Conservation (phyloP, 441 rosid genomes). For the Bruguiera hainesii region DNA sequence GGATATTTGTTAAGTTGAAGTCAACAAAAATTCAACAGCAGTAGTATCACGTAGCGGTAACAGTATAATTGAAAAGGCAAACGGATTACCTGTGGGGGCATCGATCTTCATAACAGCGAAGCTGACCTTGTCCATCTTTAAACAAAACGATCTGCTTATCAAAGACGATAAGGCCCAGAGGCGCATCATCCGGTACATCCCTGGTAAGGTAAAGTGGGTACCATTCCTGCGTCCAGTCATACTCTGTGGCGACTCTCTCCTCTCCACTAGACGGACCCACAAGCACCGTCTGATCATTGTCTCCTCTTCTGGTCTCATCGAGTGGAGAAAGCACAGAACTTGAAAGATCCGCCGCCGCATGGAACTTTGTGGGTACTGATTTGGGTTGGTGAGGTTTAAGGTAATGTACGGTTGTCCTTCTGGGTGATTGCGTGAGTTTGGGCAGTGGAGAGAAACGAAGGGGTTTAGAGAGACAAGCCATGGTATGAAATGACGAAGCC, state of each 20-base stretch:
- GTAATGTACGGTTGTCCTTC: too few relatives aligned
- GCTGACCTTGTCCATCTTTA: conserved; percentile 64
- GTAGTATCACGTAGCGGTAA: too few relatives aligned
- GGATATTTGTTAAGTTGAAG: too few relatives aligned
- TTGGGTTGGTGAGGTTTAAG: neutral
- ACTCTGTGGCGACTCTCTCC: conserved; percentile 47
- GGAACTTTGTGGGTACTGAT: conserved; percentile 17
- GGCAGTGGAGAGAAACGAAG: conserved; percentile 10
- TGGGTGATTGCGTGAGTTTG: conserved; percentile 2
- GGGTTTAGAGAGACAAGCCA: conserved; percentile 19
- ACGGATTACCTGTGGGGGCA: conserved; percentile 77
- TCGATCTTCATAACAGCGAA: conserved; percentile 77
- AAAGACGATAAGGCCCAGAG: conserved; percentile 84
- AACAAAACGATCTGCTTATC: conserved; percentile 77
- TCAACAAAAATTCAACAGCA: too few relatives aligned
- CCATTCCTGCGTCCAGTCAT: conserved; percentile 93
- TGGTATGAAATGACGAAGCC: conserved; percentile 28
- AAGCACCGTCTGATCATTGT: conserved; percentile 20
- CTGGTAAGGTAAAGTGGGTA: conserved; percentile 84
- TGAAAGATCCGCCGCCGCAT: conserved; percentile 33
- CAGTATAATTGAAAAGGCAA: too few relatives aligned
- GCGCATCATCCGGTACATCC: conserved; percentile 86
- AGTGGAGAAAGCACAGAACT: neutral
- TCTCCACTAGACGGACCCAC: conserved; percentile 33
- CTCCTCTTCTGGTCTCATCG: conserved; percentile 10